These are phyloP conservation scores for Ceratonia siliqua DNA, from an alignment of 306 rosid species.

Conservation along the genomic window DNA sequence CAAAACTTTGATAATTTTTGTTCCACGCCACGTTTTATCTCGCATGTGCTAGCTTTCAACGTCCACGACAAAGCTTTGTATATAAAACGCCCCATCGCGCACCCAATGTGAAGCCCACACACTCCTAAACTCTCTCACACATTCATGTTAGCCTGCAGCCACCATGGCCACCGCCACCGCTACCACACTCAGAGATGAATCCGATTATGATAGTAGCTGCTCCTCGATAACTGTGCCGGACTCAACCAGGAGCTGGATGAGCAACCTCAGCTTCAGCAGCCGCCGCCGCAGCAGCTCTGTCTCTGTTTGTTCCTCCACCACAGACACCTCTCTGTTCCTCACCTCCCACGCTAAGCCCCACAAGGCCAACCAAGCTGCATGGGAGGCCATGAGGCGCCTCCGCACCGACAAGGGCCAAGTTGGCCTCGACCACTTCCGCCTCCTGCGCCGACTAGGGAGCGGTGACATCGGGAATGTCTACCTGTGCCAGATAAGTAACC, in stretches of 20 bases:
- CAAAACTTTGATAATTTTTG: constrained; percentile 32
- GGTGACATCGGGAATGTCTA: constrained; percentile 94
- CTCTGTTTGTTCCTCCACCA: constrained; percentile 50
- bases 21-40: constrained; percentile 27
- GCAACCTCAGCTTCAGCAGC: constrained; percentile 85
- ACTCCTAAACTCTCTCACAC: constrained; percentile 24
- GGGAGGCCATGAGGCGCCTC: constrained; percentile 84
- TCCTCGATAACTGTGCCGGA: constrained; percentile 83
- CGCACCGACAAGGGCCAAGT: constrained; percentile 60
- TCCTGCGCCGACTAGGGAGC: constrained; percentile 78
- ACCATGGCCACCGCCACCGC: constrained; percentile 50
- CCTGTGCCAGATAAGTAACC: constrained; percentile 87
- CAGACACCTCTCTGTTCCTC: constrained; percentile 38
- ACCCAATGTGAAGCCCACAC: constrained; percentile 34
- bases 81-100: constrained; percentile 38
- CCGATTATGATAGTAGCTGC: constrained; percentile 79
- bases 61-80: constrained; percentile 22
- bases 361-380: constrained; percentile 83
- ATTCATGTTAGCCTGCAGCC: constrained; percentile 37
- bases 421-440: constrained; percentile 79
- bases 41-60: constrained; percentile 29
- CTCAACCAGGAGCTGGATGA: constrained; percentile 84
- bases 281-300: constrained; percentile 68
- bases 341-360: constrained; percentile 68
- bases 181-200: constrained; percentile 52